Evolutionary conservation across 2,329 filamentous ascomycete species (phyloP).

Genomic region (Pseudocercospora crystallina): DNA sequence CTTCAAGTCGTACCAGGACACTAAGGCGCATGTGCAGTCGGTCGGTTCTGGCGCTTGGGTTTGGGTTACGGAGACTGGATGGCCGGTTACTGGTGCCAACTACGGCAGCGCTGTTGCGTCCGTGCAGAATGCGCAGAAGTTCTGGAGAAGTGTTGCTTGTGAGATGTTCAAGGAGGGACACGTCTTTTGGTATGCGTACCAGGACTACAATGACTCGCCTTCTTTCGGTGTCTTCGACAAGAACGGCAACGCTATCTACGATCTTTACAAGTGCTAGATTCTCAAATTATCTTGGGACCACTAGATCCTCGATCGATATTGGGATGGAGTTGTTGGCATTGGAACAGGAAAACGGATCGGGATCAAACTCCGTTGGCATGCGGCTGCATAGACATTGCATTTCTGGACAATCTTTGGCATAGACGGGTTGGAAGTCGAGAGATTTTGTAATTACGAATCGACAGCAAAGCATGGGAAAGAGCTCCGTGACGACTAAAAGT

Average conservation of each 20-base stretch:
- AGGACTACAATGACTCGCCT: constrained; percentile 50
- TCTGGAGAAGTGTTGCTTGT: constrained; percentile 65
- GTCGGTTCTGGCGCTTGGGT: constrained; percentile 23
- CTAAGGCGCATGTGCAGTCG: constrained; percentile 45
- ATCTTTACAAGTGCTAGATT: constrained; percentile 24
- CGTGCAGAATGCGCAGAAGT: constrained; percentile 60
- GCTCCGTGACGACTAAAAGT: too few species aligned
- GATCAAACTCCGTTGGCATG: not conserved
- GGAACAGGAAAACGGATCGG: too few species aligned
- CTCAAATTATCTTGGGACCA: not conserved
- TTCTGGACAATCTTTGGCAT: too few species aligned
- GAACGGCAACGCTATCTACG: constrained; percentile 35
- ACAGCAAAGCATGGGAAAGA: too few species aligned
- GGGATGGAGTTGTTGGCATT: not conserved
- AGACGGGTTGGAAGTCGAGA: too few species aligned
- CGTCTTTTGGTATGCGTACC: constrained; percentile 61
- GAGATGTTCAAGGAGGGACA: constrained; percentile 52
- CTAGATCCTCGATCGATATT: not conserved
- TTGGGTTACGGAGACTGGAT: constrained; percentile 58
- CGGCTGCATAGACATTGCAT: too few species aligned
- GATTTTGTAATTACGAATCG: too few species aligned
- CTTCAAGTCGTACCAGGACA: constrained; percentile 40
- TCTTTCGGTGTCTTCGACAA: constrained; percentile 43
- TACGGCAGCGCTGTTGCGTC: constrained; percentile 58
- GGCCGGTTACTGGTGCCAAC: constrained; percentile 57